Evolutionary conservation across 2,329 filamentous ascomycete species (phyloP), one percentile per base, ranked within the genome.

Genomic region (Byssoonygena ceratinophila): DNA sequence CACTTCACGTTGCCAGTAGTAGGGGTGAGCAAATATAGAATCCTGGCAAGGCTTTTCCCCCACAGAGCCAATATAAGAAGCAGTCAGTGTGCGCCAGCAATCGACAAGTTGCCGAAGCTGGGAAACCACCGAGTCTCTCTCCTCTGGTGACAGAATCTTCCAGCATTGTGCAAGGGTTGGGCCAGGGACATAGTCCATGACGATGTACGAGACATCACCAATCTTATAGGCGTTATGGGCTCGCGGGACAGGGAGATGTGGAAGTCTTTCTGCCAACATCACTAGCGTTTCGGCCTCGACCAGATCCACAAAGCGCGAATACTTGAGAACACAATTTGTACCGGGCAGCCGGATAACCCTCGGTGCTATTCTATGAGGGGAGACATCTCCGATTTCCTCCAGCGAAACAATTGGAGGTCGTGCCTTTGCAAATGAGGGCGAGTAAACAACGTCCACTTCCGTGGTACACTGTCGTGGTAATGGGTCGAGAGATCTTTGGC

Each of bases 271-370:
- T 57, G 49, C 59, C 57, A 14, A 59, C 55, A 20, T 53, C 46
- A 41, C 55, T 7, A 62, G 53, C 23, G 60, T 58, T 52, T 61
- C 54, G 6, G 61, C 55, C 23, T 59, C 50, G 7, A 56, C 59
- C 32, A 52, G 12, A 40, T 60, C 57, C 29, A 55, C 48, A 23
- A 55, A 53, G 34, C 47, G 49, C 8, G 58, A 56, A 6, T 37
- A 32, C 29, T 58, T 59, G 23, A 56, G 57, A 18, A 58, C 61
- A 54, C 59, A 59, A 44, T 34, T 37, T 55, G 39, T 53, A 34
- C n/a, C 51, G 32, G 11, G 55, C 54, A 37, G 54, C 53, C 23
- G 54, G 55, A 58, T 53, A 58, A 23, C 54, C 51, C 36, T 37
- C 41, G 23, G 51, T 25, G 46, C 44, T 34, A 54, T 31, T 46